Evolutionary conservation across 140 eudicot species (phyloP), one percentile per base, ranked within the genome.

Genomic region (Senecio squalidus): DNA sequence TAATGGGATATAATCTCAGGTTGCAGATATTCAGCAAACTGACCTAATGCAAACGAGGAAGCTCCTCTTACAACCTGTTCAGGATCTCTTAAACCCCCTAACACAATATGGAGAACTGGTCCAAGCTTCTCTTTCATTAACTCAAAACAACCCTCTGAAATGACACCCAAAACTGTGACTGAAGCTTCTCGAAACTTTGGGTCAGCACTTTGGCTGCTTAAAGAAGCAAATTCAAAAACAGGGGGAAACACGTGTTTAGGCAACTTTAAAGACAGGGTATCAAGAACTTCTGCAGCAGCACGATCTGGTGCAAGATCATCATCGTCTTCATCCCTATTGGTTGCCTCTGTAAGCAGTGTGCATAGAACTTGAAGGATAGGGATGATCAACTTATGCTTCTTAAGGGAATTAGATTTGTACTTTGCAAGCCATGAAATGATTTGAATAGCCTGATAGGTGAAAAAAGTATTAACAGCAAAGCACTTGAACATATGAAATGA

Each of bases 291-390:
- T 0, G 97, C 97, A 64, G 95, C 95, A 52, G 95, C 95, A 28
- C 97, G 89, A 64, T 90, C 97, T n/a, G 97, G 88, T 55, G 97
- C 93, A 38, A 90, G 94, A 62, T 90, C 97, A 71, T 89, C 96
- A 58, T 89, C 96, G 17, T 76, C 97, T 62, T 80, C 95, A 59
- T 90, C 95, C 56, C 76, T 55, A 55, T 83, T 44, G 27, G 77
- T 66, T 6, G 97, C 69, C 50, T 90, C 97, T 24, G 97, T 82
- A 54, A 90, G 94, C 64, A 90, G 57, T 11, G 97, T 88, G 72
- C 95, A 90, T 79, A 86, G 76, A 25, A 90, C 78, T 82, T 90
- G 97, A 77, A 90, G 84, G 50, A 90, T 81, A 0, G 97, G 95
- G 60, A 70, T 82, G 68, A 86, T 88, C 58, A 90, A 62, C 74